Evolutionary conservation across 805 yeast species (phyloP).

Genomic region (Nakazawaea anatomiae): DNA sequence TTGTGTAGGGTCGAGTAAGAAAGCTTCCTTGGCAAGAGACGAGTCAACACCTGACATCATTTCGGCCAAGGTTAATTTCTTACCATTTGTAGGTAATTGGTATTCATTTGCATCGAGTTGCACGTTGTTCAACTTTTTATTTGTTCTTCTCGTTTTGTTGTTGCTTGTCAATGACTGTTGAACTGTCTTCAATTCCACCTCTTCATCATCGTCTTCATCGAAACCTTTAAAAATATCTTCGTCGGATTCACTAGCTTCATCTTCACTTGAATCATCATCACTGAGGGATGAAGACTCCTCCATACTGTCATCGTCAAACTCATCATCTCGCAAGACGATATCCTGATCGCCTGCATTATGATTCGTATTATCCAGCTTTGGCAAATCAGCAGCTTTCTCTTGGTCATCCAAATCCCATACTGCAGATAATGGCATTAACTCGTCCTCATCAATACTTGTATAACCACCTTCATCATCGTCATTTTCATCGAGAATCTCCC

Average conservation of each 20-base stretch:
- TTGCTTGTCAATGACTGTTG: slow-evolving; percentile 32
- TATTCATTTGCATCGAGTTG: slow-evolving; percentile 64
- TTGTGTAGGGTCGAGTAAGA: slow-evolving; percentile 33
- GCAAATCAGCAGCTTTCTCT: slow-evolving; percentile 20
- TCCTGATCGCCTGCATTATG: slow-evolving; percentile 16
- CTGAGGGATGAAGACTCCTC: slow-evolving; percentile 18
- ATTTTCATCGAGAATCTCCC: slow-evolving; percentile 31
- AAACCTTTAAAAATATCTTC: slow-evolving; percentile 18
- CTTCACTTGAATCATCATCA: slow-evolving; percentile 19
- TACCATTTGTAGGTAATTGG: slow-evolving; percentile 55
- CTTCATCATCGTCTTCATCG: slow-evolving; percentile 44
- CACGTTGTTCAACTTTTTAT: slow-evolving; percentile 43
- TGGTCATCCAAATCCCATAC: slow-evolving; percentile 82
- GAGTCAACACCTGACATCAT: slow-evolving; percentile 66
- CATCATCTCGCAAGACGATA: slow-evolving; percentile 23
- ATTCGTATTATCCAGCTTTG: slow-evolving; percentile 13
- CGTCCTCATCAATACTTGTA: slow-evolving; percentile 69
- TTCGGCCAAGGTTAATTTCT: slow-evolving; percentile 59
- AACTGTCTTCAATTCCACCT: slow-evolving; percentile 46
- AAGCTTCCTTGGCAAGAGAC: slow-evolving; percentile 42
- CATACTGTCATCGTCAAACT: neutral
- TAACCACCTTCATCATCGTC: slow-evolving; percentile 59
- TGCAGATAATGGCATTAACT: slow-evolving; percentile 73
- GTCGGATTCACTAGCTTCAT: slow-evolving; percentile 19
- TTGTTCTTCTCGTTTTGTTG: slow-evolving; percentile 29